Base-by-base conservation (phyloP, 495 filamentous ascomycete genomes). In the Xylaria bambusicola region DNA sequence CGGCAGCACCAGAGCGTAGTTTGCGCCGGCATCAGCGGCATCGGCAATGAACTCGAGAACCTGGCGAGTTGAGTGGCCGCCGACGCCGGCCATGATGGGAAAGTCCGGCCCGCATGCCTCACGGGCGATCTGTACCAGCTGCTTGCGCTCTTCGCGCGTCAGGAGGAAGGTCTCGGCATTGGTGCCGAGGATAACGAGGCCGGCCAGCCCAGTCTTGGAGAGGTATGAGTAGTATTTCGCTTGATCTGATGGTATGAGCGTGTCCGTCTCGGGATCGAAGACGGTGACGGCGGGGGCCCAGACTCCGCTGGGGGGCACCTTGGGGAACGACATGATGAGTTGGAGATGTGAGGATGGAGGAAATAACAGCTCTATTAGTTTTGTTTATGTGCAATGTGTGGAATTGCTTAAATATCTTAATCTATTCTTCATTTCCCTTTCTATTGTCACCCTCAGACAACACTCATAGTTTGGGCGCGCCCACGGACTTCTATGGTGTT, bases 131-230 rank as follows among this genome's bases (percentile, higher is more conserved):
- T 67, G 50, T 41, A 88, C 75, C 17, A 86, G 72, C 31, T 74
- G 68, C 7, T 66, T 65, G 33, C 86, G 80, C 65, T 88, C 86
- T 49, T 84, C 75, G 47, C 83, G 82, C 10, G 83, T 85, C 36
- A 88, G 74, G 0, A 87, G 79, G 69, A 87, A 85, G 6, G 85
- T 80, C 68, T 88, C 85, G 58, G 84, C 83, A 70, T 88, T 88
- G 40, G 84, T 87, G 55, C 86, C 86, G 31, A 86, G 74, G 64
- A 87, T 78, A 4, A 87, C 77, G 3, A 88, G 75, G 1, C 86
- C 86, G 0, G 80, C 71, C 2, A 87, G 79, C 0, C 82, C 81
- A 1, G 79, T 77, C 15, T 62, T 66, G 10, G 81, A 77, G 4
- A 87, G 79, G 62, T 87, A 84, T 24, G 68, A 35, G 67, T 79